These are phyloP conservation scores for Neonectria sp. DNA, from an alignment of 2,329 filamentous ascomycete species.

Conservation along the genomic window DNA sequence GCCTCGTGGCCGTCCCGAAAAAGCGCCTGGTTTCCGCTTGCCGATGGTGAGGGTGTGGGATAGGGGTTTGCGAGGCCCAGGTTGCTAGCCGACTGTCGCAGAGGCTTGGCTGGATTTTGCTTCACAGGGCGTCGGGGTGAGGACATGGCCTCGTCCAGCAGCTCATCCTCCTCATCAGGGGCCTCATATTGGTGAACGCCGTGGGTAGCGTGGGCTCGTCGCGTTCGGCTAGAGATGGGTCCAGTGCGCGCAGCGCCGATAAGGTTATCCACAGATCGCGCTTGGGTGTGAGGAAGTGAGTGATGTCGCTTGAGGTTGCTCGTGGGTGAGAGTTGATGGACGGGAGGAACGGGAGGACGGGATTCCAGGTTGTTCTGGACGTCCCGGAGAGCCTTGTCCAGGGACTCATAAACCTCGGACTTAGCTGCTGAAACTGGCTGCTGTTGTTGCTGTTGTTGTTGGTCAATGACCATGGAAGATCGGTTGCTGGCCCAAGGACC, in stretches of 20 bases:
- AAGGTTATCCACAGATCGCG: conserved; percentile 75
- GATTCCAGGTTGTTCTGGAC: conserved; percentile 66
- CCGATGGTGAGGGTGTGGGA: conserved; percentile 81
- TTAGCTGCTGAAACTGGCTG: conserved; percentile 66
- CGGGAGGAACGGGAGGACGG: conserved; percentile 66
- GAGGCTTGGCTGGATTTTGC: conserved; percentile 58
- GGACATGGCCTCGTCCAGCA: conserved; percentile 89
- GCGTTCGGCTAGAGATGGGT: conserved; percentile 84
- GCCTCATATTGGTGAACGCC: conserved; percentile 91
- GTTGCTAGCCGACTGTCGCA: conserved; percentile 77
- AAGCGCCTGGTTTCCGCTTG: conserved; percentile 82
- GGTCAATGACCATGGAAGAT: conserved; percentile 86
- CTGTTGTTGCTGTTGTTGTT: conserved; percentile 63
- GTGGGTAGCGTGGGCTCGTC: conserved; percentile 81
- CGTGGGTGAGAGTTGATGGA: conserved; percentile 64
- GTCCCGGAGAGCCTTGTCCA: conserved; percentile 72
- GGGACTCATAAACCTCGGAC: conserved; percentile 71
- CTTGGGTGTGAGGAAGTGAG: conserved; percentile 74
- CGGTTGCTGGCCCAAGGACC: conserved; percentile 90
- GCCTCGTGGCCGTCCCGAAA: conserved; percentile 78
- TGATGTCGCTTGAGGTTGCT: conserved; percentile 75
- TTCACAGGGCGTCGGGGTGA: conserved; percentile 83
- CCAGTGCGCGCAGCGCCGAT: conserved; percentile 69
- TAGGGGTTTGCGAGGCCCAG: conserved; percentile 72
- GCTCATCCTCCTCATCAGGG: conserved; percentile 95